Conservation (phyloP, 495 filamentous ascomycete genomes). For the Chaetomidium leptoderma region DNA sequence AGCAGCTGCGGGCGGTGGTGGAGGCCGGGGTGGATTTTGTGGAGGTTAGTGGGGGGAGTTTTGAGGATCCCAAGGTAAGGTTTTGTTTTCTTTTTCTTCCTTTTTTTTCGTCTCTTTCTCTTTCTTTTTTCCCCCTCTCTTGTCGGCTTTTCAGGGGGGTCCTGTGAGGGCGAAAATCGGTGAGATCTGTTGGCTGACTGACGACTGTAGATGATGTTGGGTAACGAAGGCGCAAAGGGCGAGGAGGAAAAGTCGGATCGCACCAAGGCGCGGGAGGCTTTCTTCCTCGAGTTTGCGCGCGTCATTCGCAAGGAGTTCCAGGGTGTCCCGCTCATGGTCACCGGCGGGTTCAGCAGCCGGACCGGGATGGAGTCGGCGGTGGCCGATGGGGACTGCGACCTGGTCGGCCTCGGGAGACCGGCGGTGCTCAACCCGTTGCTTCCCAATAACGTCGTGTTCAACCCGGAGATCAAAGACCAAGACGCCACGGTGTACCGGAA, state of each 20-base stretch:
- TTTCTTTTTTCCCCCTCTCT: too few relatives aligned
- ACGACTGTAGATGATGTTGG: conserved; percentile 11
- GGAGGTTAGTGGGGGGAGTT: conserved; percentile 57
- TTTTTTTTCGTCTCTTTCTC: background rate
- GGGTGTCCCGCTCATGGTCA: conserved; percentile 41
- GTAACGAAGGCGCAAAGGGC: background rate
- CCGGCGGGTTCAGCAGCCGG: conserved; percentile 53
- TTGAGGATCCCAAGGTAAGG: conserved; percentile 48
- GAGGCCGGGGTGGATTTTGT: conserved; percentile 58
- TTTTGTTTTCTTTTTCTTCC: background rate
- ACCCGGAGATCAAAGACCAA: conserved; percentile 47
- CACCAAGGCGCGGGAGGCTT: conserved; percentile 53
- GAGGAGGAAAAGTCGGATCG: conserved; percentile 31
- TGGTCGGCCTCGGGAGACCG: conserved; percentile 55
- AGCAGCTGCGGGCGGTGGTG: conserved; percentile 50
- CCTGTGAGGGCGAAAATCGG: too few relatives aligned
- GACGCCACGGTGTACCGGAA: conserved; percentile 44
- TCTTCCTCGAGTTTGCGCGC: conserved; percentile 57
- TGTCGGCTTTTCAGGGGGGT: too few relatives aligned
- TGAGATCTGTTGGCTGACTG: background rate
- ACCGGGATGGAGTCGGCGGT: conserved; percentile 53
- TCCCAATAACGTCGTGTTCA: conserved; percentile 48
- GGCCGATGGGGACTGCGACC: conserved; percentile 49
- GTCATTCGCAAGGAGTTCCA: conserved; percentile 45
- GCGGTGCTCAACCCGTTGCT: conserved; percentile 48